Base-by-base conservation (phyloP, 805 yeast species). In the Wickerhamiella slavikovae region DNA sequence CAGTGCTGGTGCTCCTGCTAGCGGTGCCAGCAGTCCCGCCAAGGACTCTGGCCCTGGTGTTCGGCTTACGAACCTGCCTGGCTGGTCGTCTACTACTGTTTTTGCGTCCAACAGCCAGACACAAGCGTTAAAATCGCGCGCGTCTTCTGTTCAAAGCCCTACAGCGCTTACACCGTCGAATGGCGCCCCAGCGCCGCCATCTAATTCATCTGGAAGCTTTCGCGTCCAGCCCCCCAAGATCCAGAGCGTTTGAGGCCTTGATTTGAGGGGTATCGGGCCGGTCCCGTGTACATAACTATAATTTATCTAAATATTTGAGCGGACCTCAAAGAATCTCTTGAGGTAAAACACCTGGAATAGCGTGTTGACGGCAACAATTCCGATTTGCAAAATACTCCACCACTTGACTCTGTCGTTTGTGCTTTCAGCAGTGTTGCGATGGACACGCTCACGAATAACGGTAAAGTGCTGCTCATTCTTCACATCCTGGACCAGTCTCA, bases 381-480 rank as follows among this genome's bases (percentile, higher is more conserved):
- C 44, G 38, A 89, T 60, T 60, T 85, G 98, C 64, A 83, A 75
- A 19, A 79, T 63, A 17, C 93, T 78, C 98, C 98, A 85, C 79
- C 92, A 89, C 55, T 85, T 85, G 40, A 85, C 96, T 46, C 98
- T 71, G 32, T 89, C 74, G 55, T 85, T 85, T 27, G 98, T 85
- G 15, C 93, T 77, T 57, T 85, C 98, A 4, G 98, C 96, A 7
- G 98, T 85, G 58, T 85, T 89, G 67, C 98, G 76, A 54, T 85
- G 98, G 11, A 91, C 77, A 59, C 95, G 75, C 57, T 85, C 98
- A 57, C 98, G 72, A 36, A 85, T 82, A 28, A 83, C 91, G 43
- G 89, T 72, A 55, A 89, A 89, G 43, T 78, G 68, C 47, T 75
- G 57, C 56, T 89, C 98, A 43, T 82, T 85, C 57, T 77, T 76